Evolutionary conservation across 2,329 filamentous ascomycete species (phyloP).

Genomic region (Aspergillus quadricinctus): DNA sequence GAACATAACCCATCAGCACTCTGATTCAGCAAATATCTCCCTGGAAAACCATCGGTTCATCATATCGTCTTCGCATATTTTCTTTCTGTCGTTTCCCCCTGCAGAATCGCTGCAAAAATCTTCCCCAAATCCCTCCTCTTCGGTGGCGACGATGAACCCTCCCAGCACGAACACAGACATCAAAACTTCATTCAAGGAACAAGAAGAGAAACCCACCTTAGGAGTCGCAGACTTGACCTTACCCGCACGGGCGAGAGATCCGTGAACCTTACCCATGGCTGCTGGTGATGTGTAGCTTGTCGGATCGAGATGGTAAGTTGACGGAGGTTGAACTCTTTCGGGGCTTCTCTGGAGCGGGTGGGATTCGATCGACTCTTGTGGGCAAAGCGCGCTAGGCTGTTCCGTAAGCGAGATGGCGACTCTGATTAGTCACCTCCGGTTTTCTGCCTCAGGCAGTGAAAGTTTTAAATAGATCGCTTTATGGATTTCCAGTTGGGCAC

Average conservation of each 20-base stretch:
- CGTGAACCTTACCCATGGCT: slow-evolving; percentile 91
- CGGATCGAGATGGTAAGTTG: slow-evolving; percentile 18
- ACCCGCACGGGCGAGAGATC: slow-evolving; percentile 90
- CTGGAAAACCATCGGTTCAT: not conserved
- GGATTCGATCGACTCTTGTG: slow-evolving; percentile 17
- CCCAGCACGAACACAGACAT: not conserved
- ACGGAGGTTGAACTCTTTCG: slow-evolving; percentile 6
- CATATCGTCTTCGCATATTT: not conserved
- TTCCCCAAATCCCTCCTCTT: not conserved
- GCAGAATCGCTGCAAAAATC: not conserved
- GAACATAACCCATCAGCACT: slow-evolving; percentile 7
- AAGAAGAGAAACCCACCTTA: slow-evolving; percentile 27
- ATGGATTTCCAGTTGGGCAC: not conserved
- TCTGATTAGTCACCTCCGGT: not conserved
- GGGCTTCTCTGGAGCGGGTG: slow-evolving; percentile 6
- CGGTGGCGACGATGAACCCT: not conserved
- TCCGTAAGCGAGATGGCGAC: slow-evolving; percentile 18
- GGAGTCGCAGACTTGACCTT: slow-evolving; percentile 86
- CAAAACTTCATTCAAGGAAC: not conserved
- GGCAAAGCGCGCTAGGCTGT: slow-evolving; percentile 14
- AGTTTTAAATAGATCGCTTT: not conserved
- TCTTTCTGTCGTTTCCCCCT: not conserved
- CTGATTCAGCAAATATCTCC: not conserved
- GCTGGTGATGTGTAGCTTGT: slow-evolving; percentile 39
- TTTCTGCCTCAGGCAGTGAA: slow-evolving; percentile 12